These are phyloP conservation scores for Lithospermum erythrorhizon DNA, from an alignment of 257 asterid genomes.

Conservation along the genomic window DNA sequence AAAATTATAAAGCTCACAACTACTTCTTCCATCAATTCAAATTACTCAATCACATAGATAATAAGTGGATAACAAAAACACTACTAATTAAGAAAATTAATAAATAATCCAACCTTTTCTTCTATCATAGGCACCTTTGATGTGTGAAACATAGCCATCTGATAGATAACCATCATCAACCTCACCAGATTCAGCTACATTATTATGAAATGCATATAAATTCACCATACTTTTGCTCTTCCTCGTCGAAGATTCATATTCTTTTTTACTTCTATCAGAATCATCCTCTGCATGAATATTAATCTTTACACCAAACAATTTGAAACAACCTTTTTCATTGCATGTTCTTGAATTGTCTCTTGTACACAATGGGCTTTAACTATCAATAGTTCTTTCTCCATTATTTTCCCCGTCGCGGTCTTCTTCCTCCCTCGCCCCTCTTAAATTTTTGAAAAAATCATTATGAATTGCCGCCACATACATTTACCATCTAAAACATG, in stretches of 20 bases:
- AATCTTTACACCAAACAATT: constrained; percentile 51
- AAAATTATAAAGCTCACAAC: too few relatives aligned
- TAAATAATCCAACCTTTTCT: constrained; percentile 24
- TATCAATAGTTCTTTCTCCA: constrained; percentile 22
- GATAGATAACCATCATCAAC: constrained; percentile 31
- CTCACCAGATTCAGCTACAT: background rate
- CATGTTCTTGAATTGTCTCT: constrained; percentile 27
- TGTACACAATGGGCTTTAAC: constrained; percentile 32
- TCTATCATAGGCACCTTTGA: constrained; percentile 12
- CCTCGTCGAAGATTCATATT: constrained; percentile 13
- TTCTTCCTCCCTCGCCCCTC: background rate
- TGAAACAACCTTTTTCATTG: constrained; percentile 23
- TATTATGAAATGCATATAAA: constrained; percentile 13
- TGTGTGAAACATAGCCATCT: constrained; percentile 25
- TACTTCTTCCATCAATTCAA: too few relatives aligned
- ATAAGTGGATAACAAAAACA: too few relatives aligned
- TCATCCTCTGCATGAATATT: constrained; percentile 7
- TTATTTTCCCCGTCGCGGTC: constrained; percentile 1
- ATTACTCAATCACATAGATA: too few relatives aligned
- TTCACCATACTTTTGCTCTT: constrained; percentile 37
- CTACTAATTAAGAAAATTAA: background rate
- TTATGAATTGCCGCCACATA: background rate
- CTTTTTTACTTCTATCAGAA: background rate
- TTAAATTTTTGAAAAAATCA: too few relatives aligned
- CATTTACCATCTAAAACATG: background rate